These are phyloP conservation scores for Hemileccinum impolitum DNA, from an alignment of 768 basidiomycete species.

Conservation along the genomic window DNA sequence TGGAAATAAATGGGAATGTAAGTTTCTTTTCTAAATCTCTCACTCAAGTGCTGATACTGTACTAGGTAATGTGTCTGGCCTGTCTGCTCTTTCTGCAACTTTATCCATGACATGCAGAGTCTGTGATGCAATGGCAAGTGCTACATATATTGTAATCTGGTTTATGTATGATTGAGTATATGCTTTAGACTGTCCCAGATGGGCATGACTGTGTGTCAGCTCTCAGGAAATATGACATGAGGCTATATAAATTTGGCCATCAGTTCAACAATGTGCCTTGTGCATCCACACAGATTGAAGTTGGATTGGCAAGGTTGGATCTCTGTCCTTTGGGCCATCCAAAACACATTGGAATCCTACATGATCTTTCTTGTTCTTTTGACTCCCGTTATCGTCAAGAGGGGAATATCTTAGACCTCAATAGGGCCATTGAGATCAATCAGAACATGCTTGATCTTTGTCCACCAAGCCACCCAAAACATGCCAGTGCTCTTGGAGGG, in stretches of 20 bases:
- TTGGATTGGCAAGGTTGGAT: not conserved
- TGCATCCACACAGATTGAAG: not conserved
- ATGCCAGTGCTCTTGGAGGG: too few relatives aligned
- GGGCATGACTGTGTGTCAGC: not conserved
- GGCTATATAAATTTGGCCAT: not conserved
- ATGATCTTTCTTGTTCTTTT: too few relatives aligned
- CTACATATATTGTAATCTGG: too few relatives aligned
- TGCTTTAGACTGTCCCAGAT: not conserved
- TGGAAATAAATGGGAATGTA: not conserved
- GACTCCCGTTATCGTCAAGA: too few relatives aligned
- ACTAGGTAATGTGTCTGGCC: not conserved
- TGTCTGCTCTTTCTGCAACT: not conserved
- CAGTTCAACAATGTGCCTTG: not conserved
- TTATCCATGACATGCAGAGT: not conserved
- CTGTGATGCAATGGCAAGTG: not conserved
- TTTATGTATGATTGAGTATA: not conserved
- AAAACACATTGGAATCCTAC: too few relatives aligned
- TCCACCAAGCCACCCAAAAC: too few relatives aligned
- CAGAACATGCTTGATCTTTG: too few relatives aligned
- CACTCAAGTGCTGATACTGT: not conserved
- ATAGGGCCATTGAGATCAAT: too few relatives aligned
- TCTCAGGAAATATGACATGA: not conserved
- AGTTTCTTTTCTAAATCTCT: not conserved
- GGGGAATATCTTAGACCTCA: too few relatives aligned
- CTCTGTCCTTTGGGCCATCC: too few relatives aligned